phyloP scores from a whole-genome alignment of 2,329 filamentous ascomycete genomes.

The Alternaria solani region DNA sequence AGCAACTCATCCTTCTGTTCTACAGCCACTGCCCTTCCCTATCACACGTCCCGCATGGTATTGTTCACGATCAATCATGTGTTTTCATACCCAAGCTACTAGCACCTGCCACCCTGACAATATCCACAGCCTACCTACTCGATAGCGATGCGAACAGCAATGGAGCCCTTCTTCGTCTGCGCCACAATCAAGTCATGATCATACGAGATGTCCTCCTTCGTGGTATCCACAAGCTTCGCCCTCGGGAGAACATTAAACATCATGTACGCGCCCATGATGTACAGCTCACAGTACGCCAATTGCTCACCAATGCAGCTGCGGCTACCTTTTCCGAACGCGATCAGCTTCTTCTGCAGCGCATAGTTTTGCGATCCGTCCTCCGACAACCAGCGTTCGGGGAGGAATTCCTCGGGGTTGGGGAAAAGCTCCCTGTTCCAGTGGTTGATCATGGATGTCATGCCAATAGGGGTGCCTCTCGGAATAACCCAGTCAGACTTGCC shows the following conservation, averaged over 20 bases:
- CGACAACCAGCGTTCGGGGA: conserved; percentile 47
- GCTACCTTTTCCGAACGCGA: conserved; percentile 40
- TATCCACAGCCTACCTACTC: conserved; percentile 15
- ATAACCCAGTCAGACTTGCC: conserved; percentile 33
- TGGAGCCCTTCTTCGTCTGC: conserved; percentile 37
- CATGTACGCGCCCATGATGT: conserved; percentile 35
- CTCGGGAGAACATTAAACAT: conserved; percentile 31
- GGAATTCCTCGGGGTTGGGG: conserved; percentile 38
- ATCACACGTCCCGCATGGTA: background rate
- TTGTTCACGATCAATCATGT: background rate
- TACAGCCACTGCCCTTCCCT: too few relatives aligned
- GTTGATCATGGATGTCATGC: conserved; percentile 42
- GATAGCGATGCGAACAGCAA: conserved; percentile 34
- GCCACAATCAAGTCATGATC: conserved; percentile 38
- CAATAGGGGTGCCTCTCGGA: conserved; percentile 37
- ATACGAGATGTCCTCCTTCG: conserved; percentile 33
- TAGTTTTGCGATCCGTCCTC: conserved; percentile 28
- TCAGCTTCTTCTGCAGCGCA: conserved; percentile 32
- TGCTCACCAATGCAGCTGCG: conserved; percentile 44
- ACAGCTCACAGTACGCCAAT: conserved; percentile 38
- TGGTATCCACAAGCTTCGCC: conserved; percentile 34
- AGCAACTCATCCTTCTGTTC: too few relatives aligned
- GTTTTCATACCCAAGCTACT: background rate
- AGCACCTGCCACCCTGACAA: background rate
- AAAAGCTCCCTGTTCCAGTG: conserved; percentile 45